Percentiles rank a stretch among this genome's conserved stretches.
Conservation (phyloP, 352 stramenopile species). For the Phytopythium vexans region DNA sequence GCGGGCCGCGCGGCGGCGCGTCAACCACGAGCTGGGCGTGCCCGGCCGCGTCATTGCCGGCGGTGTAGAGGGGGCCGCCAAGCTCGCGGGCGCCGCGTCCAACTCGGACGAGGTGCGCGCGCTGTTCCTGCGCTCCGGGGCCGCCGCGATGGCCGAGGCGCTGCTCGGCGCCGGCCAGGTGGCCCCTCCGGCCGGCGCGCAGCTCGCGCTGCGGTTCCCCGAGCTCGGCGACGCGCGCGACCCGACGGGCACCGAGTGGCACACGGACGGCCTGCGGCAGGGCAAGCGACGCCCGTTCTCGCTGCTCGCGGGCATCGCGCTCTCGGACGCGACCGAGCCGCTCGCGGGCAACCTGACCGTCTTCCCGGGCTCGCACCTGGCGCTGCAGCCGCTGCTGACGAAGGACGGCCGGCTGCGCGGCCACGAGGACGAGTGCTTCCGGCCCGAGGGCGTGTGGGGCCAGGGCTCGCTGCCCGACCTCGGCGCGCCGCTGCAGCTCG, state of each 20-base stretch:
- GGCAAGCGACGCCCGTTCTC: constrained; percentile 68
- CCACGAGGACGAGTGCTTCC: constrained; percentile 56
- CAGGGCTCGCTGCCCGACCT: constrained; percentile 68
- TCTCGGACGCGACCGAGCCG: constrained; percentile 65
- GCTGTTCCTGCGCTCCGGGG: constrained; percentile 52
- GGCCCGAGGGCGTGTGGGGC: constrained; percentile 72
- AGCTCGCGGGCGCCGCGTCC: constrained; percentile 66
- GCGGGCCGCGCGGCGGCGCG: constrained; percentile 51
- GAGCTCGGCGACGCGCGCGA: constrained; percentile 62
- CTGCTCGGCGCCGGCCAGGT: constrained; percentile 49
- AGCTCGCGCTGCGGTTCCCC: constrained; percentile 75
- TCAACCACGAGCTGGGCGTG: constrained; percentile 77
- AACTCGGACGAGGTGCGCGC: constrained; percentile 62
- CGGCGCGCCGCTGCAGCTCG: constrained; percentile 54
- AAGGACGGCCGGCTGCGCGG: constrained; percentile 51
- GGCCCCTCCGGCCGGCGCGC: constrained; percentile 42
- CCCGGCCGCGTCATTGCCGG: constrained; percentile 68
- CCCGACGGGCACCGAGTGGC: constrained; percentile 69
- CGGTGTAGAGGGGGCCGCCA: constrained; percentile 66
- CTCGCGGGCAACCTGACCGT: constrained; percentile 71
- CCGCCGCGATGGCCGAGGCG: constrained; percentile 54
- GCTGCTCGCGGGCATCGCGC: constrained; percentile 55
- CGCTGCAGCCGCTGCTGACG: constrained; percentile 46
- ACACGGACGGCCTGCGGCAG: constrained; percentile 82
- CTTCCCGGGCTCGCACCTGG: constrained; percentile 59